phyloP scores from a whole-genome alignment of 306 rosid species.

The Prunus mongolica region DNA sequence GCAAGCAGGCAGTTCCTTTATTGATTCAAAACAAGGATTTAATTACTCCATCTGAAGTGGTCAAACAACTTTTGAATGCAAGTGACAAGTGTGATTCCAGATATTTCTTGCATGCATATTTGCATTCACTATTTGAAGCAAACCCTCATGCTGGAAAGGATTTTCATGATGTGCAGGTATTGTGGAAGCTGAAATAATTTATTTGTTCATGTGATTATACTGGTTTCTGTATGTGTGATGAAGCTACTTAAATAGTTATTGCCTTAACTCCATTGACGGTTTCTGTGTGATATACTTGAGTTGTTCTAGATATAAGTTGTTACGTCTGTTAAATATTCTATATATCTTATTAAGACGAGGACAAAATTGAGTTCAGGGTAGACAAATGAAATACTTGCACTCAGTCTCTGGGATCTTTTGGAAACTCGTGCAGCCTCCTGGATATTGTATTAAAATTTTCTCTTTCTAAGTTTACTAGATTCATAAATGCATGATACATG shows the following conservation, averaged over 20 bases:
- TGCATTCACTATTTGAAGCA: conserved; percentile 92
- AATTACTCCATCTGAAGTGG: conserved; percentile 73
- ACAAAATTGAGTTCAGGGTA: not conserved
- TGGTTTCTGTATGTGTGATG: not conserved
- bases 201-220: not conserved
- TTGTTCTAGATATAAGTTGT: not conserved
- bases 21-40: conserved; percentile 69
- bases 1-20: conserved; percentile 85
- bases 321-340: not conserved
- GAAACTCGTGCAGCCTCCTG: not conserved
- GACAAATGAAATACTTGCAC: not conserved
- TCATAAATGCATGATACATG: not conserved
- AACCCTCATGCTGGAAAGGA: conserved; percentile 89
- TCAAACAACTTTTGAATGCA: conserved; percentile 64
- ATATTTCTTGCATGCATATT: conserved; percentile 73
- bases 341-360: not conserved
- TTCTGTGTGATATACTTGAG: not conserved
- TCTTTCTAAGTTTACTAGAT: not conserved
- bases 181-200: conserved; percentile 8
- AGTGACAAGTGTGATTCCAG: conserved; percentile 51
- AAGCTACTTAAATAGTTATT: not conserved
- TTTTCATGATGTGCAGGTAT: conserved; percentile 94
- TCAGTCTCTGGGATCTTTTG: not conserved
- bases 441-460: not conserved
- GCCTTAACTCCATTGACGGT: not conserved